These are phyloP conservation scores for Termitomyces sp. DNA, from an alignment of 768 basidiomycete genomes.

Conservation along the genomic window DNA sequence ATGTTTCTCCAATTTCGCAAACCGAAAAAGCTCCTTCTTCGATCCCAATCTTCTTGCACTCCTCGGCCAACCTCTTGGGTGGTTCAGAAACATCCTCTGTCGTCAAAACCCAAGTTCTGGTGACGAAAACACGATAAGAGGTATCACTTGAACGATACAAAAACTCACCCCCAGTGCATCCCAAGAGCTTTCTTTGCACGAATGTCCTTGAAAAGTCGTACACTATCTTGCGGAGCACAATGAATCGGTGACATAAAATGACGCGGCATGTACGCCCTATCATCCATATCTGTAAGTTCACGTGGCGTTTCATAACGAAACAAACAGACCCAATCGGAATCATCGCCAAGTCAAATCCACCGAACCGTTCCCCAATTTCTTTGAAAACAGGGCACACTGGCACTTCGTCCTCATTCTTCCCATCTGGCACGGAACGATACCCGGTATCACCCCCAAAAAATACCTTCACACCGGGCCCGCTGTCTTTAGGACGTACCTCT, in stretches of 20 bases:
- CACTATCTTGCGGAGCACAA: conserved; percentile 62
- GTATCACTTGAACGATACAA: neutral
- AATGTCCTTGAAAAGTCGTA: conserved; percentile 60
- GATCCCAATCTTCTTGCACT: conserved; percentile 46
- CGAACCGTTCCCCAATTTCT: conserved; percentile 59
- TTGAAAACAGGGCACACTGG: conserved; percentile 69
- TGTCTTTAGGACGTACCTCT: conserved; percentile 26
- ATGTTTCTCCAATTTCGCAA: conserved; percentile 59
- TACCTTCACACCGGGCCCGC: conserved; percentile 26
- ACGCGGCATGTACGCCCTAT: conserved; percentile 57
- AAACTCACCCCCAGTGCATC: conserved; percentile 64
- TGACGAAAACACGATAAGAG: neutral
- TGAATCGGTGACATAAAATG: conserved; percentile 54
- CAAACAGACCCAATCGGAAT: conserved; percentile 57
- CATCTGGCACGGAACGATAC: conserved; percentile 40
- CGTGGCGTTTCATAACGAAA: neutral
- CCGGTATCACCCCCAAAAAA: conserved; percentile 73
- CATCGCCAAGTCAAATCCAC: conserved; percentile 61
- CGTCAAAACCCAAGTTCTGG: conserved; percentile 49
- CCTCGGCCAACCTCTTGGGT: conserved; percentile 44
- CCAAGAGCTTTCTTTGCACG: conserved; percentile 53
- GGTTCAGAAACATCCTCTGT: conserved; percentile 56
- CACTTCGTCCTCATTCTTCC: conserved; percentile 43
- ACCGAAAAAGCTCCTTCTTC: conserved; percentile 48
- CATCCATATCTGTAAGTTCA: neutral